These are phyloP conservation scores for Smittium culicis DNA, from an alignment of 371 early-diverging fungal genomes.

Conservation along the genomic window DNA sequence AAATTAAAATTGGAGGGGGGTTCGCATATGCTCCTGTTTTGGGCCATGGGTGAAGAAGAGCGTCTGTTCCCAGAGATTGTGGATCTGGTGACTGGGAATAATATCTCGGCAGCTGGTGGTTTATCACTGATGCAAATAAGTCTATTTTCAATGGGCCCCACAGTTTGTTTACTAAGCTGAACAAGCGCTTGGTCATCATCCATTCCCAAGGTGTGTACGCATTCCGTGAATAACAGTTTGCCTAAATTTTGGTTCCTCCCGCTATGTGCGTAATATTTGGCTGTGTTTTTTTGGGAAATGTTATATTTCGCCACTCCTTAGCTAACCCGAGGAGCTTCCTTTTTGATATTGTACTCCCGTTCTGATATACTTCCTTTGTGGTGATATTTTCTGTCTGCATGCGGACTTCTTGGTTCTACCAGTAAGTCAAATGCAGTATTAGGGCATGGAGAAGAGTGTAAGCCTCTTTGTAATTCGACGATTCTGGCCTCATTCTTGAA, in stretches of 20 bases:
- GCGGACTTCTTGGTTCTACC: neutral
- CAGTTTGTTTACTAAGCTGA: neutral
- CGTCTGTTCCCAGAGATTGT: neutral
- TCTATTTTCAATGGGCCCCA: neutral
- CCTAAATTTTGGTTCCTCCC: neutral
- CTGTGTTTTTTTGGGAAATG: neutral
- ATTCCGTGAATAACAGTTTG: neutral
- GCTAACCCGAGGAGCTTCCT: neutral
- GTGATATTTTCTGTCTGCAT: neutral
- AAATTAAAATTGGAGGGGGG: neutral
- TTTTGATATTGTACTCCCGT: neutral
- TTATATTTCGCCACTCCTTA: neutral
- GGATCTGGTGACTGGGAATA: neutral
- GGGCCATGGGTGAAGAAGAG: neutral
- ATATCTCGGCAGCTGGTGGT: neutral
- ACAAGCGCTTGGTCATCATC: neutral
- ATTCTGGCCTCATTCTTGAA: neutral
- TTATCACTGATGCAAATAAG: neutral
- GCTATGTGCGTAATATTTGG: neutral
- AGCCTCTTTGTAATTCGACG: neutral
- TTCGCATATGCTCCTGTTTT: neutral
- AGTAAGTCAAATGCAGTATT: neutral
- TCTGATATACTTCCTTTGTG: neutral
- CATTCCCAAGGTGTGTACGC: neutral
- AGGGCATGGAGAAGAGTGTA: neutral